Conservation (phyloP, 139 green algal species). For the Ulvella scutata region DNA sequence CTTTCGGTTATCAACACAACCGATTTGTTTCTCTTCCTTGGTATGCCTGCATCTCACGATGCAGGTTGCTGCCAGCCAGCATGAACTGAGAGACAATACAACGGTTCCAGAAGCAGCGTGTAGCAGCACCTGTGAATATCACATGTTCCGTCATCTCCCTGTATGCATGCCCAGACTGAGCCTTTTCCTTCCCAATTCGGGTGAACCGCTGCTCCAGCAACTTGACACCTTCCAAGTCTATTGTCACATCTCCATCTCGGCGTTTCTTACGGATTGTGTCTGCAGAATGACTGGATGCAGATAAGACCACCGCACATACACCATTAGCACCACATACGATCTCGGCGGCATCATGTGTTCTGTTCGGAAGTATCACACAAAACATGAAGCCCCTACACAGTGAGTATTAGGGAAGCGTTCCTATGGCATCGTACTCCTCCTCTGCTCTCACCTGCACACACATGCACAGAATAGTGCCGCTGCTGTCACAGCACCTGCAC, state of each 20-base stretch:
- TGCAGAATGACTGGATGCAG: too few relatives aligned
- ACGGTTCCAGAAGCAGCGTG: background rate
- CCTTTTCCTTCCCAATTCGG: background rate
- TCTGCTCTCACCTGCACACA: background rate
- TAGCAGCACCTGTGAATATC: background rate
- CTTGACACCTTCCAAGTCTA: background rate
- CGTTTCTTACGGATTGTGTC: background rate
- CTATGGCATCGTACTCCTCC: background rate
- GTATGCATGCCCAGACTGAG: background rate
- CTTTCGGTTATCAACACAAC: background rate
- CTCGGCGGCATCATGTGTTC: too few relatives aligned
- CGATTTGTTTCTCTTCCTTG: background rate
- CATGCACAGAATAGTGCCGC: background rate
- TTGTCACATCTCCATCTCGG: background rate
- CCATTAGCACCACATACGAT: too few relatives aligned
- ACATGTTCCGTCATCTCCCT: background rate
- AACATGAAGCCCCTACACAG: too few relatives aligned
- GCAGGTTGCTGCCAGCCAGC: background rate
- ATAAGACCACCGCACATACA: too few relatives aligned
- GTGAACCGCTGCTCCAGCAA: background rate
- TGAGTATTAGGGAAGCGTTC: too few relatives aligned
- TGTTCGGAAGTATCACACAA: too few relatives aligned
- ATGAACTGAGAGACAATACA: background rate
- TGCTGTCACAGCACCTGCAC: background rate
- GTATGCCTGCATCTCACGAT: background rate